Percentiles rank a stretch among this genome's conserved stretches.
Conservation (phyloP, 2,329 filamentous ascomycete genomes). For the Botrytis sinoallii region DNA sequence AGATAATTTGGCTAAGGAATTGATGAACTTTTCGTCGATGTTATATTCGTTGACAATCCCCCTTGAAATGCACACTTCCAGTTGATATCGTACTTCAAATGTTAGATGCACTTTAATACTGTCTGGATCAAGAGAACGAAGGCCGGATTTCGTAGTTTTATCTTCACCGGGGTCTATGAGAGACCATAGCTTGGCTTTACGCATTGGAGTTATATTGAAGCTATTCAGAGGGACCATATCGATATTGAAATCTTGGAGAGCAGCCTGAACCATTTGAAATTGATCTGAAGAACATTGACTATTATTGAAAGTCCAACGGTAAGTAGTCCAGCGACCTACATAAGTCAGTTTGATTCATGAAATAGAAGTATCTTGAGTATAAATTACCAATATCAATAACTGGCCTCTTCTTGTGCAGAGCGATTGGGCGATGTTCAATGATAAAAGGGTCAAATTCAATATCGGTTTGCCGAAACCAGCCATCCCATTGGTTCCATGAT, state of each 20-base stretch:
- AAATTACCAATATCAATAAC: constrained; percentile 55
- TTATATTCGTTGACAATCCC: constrained; percentile 73
- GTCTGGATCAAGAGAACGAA: constrained; percentile 25
- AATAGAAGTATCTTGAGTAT: background rate
- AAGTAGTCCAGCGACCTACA: constrained; percentile 60
- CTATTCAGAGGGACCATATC: constrained; percentile 43
- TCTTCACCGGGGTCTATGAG: constrained; percentile 38
- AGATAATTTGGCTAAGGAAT: constrained; percentile 53
- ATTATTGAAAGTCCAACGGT: constrained; percentile 49
- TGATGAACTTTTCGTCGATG: constrained; percentile 65
- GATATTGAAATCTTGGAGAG: constrained; percentile 72
- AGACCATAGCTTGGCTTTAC: constrained; percentile 43
- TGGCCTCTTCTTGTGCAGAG: constrained; percentile 47
- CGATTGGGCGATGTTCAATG: constrained; percentile 41
- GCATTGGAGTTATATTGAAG: constrained; percentile 44
- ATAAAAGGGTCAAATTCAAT: constrained; percentile 48
- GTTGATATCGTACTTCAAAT: constrained; percentile 79
- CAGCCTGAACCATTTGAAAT: constrained; percentile 28
- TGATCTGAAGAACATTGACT: constrained; percentile 27
- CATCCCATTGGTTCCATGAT: constrained; percentile 54
- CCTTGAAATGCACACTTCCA: constrained; percentile 89
- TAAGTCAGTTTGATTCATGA: constrained; percentile 17
- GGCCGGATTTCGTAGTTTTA: constrained; percentile 22
- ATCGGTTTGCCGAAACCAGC: constrained; percentile 63
- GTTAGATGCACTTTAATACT: constrained; percentile 46